A percentile compares a stretch with the other conserved stretches of the same genome.
phyloP scores from a whole-genome alignment of 306 rosid genomes.

The Trifolium subterraneum region DNA sequence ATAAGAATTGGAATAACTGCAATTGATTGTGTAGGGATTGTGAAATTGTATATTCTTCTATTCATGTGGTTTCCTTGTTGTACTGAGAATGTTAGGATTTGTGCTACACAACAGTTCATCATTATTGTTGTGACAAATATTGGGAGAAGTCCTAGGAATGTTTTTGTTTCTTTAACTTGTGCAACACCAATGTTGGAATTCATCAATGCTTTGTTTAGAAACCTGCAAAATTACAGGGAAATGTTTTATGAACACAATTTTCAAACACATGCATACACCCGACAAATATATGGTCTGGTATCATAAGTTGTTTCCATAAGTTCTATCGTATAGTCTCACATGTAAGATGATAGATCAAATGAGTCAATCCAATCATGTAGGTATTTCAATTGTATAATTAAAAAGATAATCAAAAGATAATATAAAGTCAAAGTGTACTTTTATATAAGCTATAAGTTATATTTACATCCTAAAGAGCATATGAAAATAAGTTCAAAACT shows the following conservation, averaged over 20 bases:
- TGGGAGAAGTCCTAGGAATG: conserved; percentile 46
- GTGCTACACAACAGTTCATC: conserved; percentile 52
- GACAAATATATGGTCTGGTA: too few species aligned
- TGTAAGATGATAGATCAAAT: not conserved
- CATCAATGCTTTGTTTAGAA: conserved; percentile 32
- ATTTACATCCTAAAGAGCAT: too few species aligned
- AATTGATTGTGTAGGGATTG: conserved; percentile 46
- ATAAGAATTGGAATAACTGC: conserved; percentile 36
- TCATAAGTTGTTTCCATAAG: too few species aligned
- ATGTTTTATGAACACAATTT: too few species aligned
- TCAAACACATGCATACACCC: too few species aligned
- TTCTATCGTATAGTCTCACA: not conserved
- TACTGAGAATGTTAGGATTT: conserved; percentile 49
- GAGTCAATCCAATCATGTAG: too few species aligned
- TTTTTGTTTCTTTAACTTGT: conserved; percentile 50
- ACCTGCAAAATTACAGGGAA: too few species aligned
- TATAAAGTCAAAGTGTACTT: too few species aligned
- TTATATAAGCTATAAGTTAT: too few species aligned
- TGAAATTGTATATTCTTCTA: conserved; percentile 35
- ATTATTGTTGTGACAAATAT: conserved; percentile 49
- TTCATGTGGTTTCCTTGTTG: conserved; percentile 51
- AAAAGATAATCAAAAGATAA: too few species aligned
- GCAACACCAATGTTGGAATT: conserved; percentile 12
- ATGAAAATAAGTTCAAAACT: too few species aligned
- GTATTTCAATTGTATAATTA: not conserved